Evolutionary conservation across 1,284 basidiomycete genomes (phyloP).

Genomic region (Ustilago bromivora): DNA sequence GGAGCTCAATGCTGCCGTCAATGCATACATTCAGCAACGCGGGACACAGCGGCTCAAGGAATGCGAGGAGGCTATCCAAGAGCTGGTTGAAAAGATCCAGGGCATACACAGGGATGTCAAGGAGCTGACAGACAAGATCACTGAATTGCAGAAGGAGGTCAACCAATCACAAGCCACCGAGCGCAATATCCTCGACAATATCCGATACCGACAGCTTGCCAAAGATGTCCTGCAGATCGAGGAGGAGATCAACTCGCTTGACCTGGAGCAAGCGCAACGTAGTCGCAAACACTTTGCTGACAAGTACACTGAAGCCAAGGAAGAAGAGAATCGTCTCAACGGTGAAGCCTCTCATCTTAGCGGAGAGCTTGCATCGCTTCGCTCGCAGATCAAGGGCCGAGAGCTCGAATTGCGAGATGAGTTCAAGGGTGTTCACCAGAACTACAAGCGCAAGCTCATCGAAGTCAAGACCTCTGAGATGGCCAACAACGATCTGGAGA

Average conservation of each 20-base stretch:
- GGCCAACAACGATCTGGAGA: conserved; percentile 77
- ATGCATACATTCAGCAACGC: conserved; percentile 47
- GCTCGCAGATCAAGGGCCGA: conserved; percentile 71
- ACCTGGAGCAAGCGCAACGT: conserved; percentile 57
- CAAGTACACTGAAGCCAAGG: conserved; percentile 79
- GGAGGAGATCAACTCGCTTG: conserved; percentile 76
- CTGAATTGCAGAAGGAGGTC: conserved; percentile 67
- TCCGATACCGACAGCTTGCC: conserved; percentile 80
- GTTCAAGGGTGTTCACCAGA: conserved; percentile 86
- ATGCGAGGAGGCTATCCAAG: conserved; percentile 50
- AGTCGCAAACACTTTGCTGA: conserved; percentile 81
- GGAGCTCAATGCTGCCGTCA: conserved; percentile 41
- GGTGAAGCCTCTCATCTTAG: conserved; percentile 74
- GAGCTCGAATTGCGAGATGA: conserved; percentile 81
- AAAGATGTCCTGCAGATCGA: conserved; percentile 79
- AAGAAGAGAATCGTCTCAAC: conserved; percentile 78
- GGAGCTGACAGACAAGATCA: conserved; percentile 45
- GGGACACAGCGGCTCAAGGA: conserved; percentile 51
- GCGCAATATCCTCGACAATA: conserved; percentile 84
- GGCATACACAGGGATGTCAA: conserved; percentile 41
- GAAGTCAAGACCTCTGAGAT: conserved; percentile 79
- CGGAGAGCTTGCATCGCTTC: conserved; percentile 62
- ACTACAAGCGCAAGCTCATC: conserved; percentile 89
- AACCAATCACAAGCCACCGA: conserved; percentile 70
- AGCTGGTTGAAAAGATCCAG: conserved; percentile 62